phyloP scores from a whole-genome alignment of 2,329 filamentous ascomycete genomes.

The Allantophomopsis cytisporea region DNA sequence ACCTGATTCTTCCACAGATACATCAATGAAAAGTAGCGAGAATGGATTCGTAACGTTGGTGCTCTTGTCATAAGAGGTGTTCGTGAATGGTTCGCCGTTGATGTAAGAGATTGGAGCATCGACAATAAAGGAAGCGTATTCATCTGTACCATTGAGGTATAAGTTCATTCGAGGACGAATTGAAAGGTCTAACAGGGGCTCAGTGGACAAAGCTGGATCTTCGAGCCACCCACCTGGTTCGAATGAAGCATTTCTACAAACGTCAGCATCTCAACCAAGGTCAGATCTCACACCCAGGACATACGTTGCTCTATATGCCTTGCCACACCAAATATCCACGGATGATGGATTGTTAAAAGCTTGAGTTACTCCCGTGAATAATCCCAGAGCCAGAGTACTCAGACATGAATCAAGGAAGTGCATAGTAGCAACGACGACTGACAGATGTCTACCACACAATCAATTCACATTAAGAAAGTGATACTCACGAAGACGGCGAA shows the following conservation, averaged over 20 bases:
- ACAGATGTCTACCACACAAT: too few species aligned
- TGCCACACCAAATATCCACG: too few species aligned
- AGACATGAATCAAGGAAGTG: too few species aligned
- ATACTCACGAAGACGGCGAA: too few species aligned
- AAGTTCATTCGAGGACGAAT: conserved; percentile 31
- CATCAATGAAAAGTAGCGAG: conserved; percentile 9
- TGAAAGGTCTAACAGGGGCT: conserved; percentile 26
- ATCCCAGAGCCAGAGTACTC: too few species aligned
- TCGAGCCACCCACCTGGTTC: conserved; percentile 32
- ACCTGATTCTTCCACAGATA: conserved; percentile 16
- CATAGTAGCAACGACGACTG: too few species aligned
- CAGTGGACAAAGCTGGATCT: conserved; percentile 20
- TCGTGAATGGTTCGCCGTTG: conserved; percentile 20
- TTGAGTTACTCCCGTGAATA: too few species aligned
- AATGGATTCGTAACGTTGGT: conserved; percentile 6
- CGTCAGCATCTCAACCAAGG: too few species aligned
- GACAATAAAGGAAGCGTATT: conserved; percentile 24
- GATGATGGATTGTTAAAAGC: too few species aligned
- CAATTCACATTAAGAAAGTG: too few species aligned
- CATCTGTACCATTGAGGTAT: conserved; percentile 26
- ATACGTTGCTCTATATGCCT: too few species aligned
- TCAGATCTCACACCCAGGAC: too few species aligned
- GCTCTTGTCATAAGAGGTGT: conserved; percentile 8
- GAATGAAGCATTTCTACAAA: conserved; percentile 26
- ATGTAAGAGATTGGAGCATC: conserved; percentile 24